phyloP scores from a whole-genome alignment of 2,329 filamentous ascomycete genomes.

The Fusarium compactum region DNA sequence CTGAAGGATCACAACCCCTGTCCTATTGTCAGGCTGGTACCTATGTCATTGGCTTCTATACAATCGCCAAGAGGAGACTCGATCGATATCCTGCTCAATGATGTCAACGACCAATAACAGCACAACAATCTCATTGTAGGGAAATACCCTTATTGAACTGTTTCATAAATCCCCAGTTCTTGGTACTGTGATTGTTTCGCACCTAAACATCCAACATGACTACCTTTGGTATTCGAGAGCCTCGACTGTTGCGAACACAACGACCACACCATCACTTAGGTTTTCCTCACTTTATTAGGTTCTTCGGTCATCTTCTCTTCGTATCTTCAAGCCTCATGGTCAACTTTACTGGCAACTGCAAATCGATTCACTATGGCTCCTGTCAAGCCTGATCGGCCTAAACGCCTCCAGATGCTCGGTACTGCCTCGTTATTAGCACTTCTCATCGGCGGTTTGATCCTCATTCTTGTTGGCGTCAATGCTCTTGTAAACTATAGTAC shows the following conservation, averaged over 20 bases:
- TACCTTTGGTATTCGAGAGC: background rate
- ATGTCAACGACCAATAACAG: background rate
- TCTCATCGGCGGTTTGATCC: background rate
- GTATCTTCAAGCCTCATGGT: background rate
- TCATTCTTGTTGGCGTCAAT: constrained; percentile 5
- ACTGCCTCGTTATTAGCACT: constrained; percentile 1
- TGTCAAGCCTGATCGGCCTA: background rate
- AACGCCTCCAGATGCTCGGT: constrained; percentile 15
- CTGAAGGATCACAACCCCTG: background rate
- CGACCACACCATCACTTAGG: background rate
- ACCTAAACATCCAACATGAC: background rate
- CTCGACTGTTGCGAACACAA: background rate
- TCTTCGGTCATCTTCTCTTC: background rate
- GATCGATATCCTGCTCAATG: background rate
- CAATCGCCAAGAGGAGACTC: background rate
- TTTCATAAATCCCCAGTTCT: background rate
- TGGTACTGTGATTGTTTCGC: background rate
- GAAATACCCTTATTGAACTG: background rate
- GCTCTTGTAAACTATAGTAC: background rate
- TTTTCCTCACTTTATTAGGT: background rate
- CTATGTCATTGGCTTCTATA: background rate
- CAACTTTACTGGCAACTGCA: background rate
- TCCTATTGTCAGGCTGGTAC: background rate
- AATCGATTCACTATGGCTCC: background rate
- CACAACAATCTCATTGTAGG: too few relatives aligned